Conservation (phyloP, 2,329 filamentous ascomycete genomes). For the Venturia nashicola region DNA sequence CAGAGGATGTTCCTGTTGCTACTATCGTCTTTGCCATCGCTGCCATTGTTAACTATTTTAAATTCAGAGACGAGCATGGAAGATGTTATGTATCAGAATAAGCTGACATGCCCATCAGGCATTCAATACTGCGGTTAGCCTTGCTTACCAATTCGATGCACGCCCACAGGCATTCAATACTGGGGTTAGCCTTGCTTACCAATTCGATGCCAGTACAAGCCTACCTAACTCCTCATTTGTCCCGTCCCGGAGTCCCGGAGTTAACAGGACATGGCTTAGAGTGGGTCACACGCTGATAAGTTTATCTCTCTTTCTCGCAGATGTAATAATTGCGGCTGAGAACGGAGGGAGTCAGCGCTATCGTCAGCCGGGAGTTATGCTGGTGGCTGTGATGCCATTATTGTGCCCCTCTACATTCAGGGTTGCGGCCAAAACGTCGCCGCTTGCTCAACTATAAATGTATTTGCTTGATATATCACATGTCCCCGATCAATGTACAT, state of each 20-base stretch:
- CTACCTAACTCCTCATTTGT: not conserved
- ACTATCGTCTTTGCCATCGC: constrained; percentile 3
- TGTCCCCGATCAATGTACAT: too few relatives aligned
- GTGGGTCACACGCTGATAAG: not conserved
- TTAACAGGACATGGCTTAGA: not conserved
- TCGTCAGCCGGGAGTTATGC: not conserved
- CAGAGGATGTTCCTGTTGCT: constrained; percentile 37
- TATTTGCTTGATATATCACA: too few relatives aligned
- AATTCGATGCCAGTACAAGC: not conserved
- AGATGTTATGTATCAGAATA: not conserved
- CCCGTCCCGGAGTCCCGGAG: not conserved
- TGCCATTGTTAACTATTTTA: not conserved
- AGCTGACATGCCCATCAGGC: not conserved
- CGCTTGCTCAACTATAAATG: too few relatives aligned
- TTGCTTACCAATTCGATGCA: not conserved
- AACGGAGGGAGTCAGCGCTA: not conserved
- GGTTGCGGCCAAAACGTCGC: not conserved
- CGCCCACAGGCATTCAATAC: not conserved
- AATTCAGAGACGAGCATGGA: not conserved
- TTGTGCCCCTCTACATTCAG: not conserved
- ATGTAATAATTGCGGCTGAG: not conserved
- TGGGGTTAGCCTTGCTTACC: not conserved
- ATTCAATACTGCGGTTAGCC: not conserved
- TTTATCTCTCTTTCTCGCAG: not conserved
- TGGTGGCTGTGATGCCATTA: not conserved